Percentiles rank a stretch among this genome's conserved stretches.
Conservation (phyloP, 2,329 filamentous ascomycete species). For the Diaporthe eres region DNA sequence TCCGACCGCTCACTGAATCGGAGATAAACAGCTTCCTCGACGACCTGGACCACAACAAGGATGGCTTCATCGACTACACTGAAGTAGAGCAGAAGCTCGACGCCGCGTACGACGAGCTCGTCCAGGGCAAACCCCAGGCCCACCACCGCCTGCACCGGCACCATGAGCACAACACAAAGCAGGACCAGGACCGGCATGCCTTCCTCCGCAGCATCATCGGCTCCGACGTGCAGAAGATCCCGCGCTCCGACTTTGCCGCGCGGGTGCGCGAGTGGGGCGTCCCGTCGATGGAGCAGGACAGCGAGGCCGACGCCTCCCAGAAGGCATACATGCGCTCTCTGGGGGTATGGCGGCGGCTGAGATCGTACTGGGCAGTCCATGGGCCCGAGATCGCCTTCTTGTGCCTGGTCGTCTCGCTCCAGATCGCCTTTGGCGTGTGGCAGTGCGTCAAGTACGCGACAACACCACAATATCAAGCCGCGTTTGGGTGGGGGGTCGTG, state of each 20-base stretch:
- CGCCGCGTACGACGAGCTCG: constrained; percentile 64
- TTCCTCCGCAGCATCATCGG: constrained; percentile 67
- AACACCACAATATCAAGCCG: constrained; percentile 59
- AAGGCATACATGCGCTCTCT: constrained; percentile 63
- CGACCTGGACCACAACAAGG: constrained; percentile 65
- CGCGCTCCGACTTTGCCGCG: constrained; percentile 60
- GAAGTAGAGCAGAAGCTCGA: constrained; percentile 69
- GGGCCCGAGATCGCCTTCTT: constrained; percentile 67
- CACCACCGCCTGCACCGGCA: constrained; percentile 58
- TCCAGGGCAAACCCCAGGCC: constrained; percentile 55
- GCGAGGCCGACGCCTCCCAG: constrained; percentile 56
- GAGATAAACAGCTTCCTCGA: constrained; percentile 68
- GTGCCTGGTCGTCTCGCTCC: constrained; percentile 60
- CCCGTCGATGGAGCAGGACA: constrained; percentile 18
- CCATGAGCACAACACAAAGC: constrained; percentile 46
- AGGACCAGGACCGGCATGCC: constrained; percentile 60
- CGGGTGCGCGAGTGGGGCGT: constrained; percentile 59
- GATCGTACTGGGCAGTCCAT: constrained; percentile 69
- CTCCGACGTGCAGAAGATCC: constrained; percentile 57
- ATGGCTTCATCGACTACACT: constrained; percentile 65
- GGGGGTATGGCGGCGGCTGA: constrained; percentile 59
- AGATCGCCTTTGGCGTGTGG: constrained; percentile 68
- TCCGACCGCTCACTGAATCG: constrained; percentile 57
- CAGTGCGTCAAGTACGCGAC: constrained; percentile 68
- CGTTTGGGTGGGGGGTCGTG: constrained; percentile 69